A percentile compares a stretch with the other conserved stretches of the same genome.
Conservation (phyloP, 352 stramenopile genomes). For the Phytopythium chamaehyphon region DNA sequence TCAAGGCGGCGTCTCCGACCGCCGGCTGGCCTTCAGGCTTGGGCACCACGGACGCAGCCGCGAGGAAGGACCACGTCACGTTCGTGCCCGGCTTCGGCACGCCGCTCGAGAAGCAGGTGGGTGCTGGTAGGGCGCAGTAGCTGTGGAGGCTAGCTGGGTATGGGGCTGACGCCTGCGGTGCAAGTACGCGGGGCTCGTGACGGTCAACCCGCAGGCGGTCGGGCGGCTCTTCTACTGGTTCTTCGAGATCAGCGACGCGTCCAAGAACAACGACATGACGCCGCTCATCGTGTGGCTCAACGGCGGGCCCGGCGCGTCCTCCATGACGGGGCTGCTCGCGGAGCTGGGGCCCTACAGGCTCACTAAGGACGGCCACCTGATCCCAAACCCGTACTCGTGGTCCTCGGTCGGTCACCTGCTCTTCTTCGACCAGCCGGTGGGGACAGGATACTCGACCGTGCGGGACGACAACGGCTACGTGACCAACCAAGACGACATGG, state of each 20-base stretch:
- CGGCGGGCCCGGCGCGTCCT: constrained; percentile 68
- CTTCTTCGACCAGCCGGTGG: constrained; percentile 81
- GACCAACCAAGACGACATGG: constrained; percentile 60
- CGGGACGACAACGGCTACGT: constrained; percentile 70
- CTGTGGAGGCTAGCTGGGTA: constrained; percentile 3
- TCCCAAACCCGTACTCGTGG: constrained; percentile 66
- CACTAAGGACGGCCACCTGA: constrained; percentile 57
- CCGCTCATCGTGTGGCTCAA: constrained; percentile 82
- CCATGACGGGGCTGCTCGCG: constrained; percentile 72
- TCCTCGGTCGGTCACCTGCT: constrained; percentile 78
- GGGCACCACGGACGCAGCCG: not conserved
- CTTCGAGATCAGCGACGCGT: constrained; percentile 56
- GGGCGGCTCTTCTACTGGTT: constrained; percentile 87
- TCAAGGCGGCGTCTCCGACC: too few relatives aligned
- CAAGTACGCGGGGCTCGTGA: constrained; percentile 69
- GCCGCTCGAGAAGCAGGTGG: constrained; percentile 61
- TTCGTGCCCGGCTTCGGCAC: constrained; percentile 69
- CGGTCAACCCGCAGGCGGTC: constrained; percentile 45
- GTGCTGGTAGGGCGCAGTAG: not conserved
- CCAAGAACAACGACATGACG: constrained; percentile 41
- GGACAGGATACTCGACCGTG: constrained; percentile 74
- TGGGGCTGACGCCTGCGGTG: constrained; percentile 23
- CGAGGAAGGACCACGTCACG: constrained; percentile 33
- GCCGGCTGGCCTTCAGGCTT: not conserved
- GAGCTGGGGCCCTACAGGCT: constrained; percentile 82